These are phyloP conservation scores for Platismatia glauca DNA, from an alignment of 495 filamentous ascomycete genomes.

Conservation along the genomic window DNA sequence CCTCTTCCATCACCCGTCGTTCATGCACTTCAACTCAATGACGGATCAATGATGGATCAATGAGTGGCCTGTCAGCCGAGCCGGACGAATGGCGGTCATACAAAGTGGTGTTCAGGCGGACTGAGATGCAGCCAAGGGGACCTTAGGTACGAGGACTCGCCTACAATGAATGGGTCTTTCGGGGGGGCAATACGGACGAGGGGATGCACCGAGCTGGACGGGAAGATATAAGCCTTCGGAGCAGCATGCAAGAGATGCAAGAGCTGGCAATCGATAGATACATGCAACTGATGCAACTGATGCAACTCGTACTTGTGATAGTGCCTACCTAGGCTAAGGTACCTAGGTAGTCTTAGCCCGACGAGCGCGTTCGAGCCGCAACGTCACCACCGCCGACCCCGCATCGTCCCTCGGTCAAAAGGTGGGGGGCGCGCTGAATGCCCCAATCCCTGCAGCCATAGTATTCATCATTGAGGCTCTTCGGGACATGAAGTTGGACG, in stretches of 20 bases:
- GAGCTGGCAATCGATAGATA: too few species aligned
- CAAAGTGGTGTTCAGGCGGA: too few species aligned
- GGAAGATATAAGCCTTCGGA: background rate
- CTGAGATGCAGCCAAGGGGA: background rate
- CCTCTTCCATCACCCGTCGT: background rate
- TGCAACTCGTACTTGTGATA: background rate
- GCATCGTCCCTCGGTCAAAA: too few species aligned
- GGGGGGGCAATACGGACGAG: background rate
- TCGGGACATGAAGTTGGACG: too few species aligned
- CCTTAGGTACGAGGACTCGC: too few species aligned
- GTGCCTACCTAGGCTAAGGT: too few species aligned
- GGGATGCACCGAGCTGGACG: background rate
- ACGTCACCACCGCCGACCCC: background rate
- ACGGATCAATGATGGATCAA: background rate
- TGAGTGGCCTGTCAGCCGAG: conserved; percentile 15
- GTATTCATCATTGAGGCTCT: too few species aligned
- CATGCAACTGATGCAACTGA: too few species aligned
- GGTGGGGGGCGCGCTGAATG: too few species aligned
- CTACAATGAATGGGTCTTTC: background rate
- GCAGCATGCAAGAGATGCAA: too few species aligned
- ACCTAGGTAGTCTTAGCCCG: background rate
- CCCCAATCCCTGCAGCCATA: too few species aligned
- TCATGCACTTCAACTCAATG: conserved; percentile 8
- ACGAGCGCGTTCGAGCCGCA: background rate
- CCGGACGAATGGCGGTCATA: too few species aligned